Base-by-base conservation (phyloP, 768 basidiomycete genomes). In the Kwoniella sp. region DNA sequence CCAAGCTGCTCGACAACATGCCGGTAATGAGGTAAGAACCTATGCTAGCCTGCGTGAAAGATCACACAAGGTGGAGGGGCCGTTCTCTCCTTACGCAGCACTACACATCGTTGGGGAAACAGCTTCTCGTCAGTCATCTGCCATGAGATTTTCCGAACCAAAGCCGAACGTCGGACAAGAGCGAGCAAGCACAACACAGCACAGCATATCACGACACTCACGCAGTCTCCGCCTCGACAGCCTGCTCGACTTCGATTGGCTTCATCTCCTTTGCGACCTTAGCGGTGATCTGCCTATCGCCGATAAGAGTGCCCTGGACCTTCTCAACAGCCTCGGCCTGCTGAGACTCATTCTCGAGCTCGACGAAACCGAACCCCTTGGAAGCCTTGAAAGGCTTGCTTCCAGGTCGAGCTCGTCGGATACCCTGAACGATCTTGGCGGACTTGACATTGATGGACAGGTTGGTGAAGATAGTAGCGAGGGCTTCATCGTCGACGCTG, bases 291-390 rank as follows among this genome's bases (percentile, higher is more conserved):
- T 85, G 78, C 72, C 95, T 85, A 55, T 91, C 92, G 50, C 86
- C 88, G 60, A 99, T 83, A 67, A 95, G 89, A 80, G 91, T 91
- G 79, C 91, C 92, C 72, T 93, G 85, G 67, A 93, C 85, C 69
- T 86, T 86, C 60, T 86, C 87, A 67, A 99, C 89, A 57, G 92
- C 95, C 83, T 92, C 92, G 80, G 88, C 80, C 83, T 99, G 95
- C 81, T 93, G 88, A 72, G 87, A 90, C 81, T 92, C 88, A 70
- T 83, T 83, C 65, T 90, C 91, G 67, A 96, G 91, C 72, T 98
- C 94, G 77, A 99, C 95, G 77, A 99, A 99, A 56, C 92, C 95
- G 80, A 94, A 98, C 60, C 95, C 95, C 82, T 95, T 95, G 85
- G 90, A 91, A 81, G 87, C 90, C 80, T 89, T 86, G 76, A 89